Conservation (phyloP, 2,329 filamentous ascomycete genomes). For the Botrytis sinoallii region DNA sequence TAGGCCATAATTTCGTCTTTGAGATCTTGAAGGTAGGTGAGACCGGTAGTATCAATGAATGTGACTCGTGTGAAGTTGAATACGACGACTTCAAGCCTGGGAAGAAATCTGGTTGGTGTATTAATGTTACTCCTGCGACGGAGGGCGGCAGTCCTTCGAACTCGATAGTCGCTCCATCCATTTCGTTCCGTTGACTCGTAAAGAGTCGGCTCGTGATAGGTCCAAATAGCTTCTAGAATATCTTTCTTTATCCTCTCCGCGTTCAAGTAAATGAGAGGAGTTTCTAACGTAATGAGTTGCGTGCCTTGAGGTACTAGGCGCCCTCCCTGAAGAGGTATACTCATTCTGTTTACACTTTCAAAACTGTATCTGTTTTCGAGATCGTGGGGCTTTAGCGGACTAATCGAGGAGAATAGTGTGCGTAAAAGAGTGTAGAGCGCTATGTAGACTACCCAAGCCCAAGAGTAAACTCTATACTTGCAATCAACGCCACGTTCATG, state of each 20-base stretch:
- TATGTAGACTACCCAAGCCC: slow-evolving; percentile 4
- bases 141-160: background rate
- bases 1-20: slow-evolving; percentile 23
- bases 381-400: background rate
- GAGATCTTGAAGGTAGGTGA: slow-evolving; percentile 22
- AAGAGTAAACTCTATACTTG: background rate
- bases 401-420: background rate
- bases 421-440: slow-evolving; percentile 8
- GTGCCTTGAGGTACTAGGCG: background rate
- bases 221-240: slow-evolving; percentile 8
- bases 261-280: slow-evolving; percentile 1
- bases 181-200: background rate
- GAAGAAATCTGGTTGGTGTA: slow-evolving; percentile 18
- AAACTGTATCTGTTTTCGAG: slow-evolving; percentile 2
- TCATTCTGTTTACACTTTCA: background rate
- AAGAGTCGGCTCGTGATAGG: background rate
- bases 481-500: background rate
- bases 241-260: slow-evolving; percentile 5
- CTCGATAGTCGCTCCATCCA: slow-evolving; percentile 4
- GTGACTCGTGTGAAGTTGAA: slow-evolving; percentile 24
- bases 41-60: slow-evolving; percentile 25
- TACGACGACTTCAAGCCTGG: slow-evolving; percentile 23
- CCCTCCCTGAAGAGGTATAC: background rate
- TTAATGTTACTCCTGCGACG: slow-evolving; percentile 12
- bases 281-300: slow-evolving; percentile 6